phyloP scores from a whole-genome alignment of 1,139 yeast species.

The Taphrina pruni region DNA sequence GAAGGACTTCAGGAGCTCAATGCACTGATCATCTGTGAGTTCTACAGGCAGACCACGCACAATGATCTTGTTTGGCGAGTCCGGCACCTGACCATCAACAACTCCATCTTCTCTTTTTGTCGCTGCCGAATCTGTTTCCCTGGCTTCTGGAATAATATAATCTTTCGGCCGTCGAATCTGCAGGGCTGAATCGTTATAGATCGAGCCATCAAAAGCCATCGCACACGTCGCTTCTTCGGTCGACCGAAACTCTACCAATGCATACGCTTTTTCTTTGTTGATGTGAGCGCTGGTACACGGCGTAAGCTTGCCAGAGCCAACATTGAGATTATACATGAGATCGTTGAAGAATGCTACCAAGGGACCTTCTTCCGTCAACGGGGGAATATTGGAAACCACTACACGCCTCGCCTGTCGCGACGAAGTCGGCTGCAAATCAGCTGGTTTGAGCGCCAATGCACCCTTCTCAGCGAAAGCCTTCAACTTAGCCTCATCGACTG shows the following conservation, averaged over 20 bases:
- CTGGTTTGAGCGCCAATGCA: constrained; percentile 42
- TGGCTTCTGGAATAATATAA: constrained; percentile 58
- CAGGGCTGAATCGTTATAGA: constrained; percentile 52
- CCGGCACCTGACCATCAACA: constrained; percentile 47
- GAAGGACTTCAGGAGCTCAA: constrained; percentile 53
- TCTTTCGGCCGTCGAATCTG: constrained; percentile 65
- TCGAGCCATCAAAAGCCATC: constrained; percentile 57
- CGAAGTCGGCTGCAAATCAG: constrained; percentile 46
- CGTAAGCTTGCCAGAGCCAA: constrained; percentile 26
- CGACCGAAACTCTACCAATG: constrained; percentile 59
- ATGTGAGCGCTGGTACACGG: constrained; percentile 44
- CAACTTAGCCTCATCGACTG: constrained; percentile 60
- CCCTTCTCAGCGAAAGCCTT: constrained; percentile 58
- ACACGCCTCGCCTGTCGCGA: constrained; percentile 58
- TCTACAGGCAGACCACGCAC: constrained; percentile 56
- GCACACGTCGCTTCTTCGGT: constrained; percentile 67
- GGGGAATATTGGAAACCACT: constrained; percentile 58
- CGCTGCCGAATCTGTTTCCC: constrained; percentile 34
- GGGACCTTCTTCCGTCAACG: constrained; percentile 50
- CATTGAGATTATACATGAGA: constrained; percentile 45
- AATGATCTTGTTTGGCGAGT: constrained; percentile 53
- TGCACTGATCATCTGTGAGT: constrained; percentile 53
- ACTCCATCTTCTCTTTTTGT: constrained; percentile 47
- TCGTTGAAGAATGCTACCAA: constrained; percentile 47
- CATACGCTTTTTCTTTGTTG: constrained; percentile 45